Evolutionary conservation across 2,329 filamentous ascomycete species (phyloP).

Genomic region (Alternaria conjuncta): DNA sequence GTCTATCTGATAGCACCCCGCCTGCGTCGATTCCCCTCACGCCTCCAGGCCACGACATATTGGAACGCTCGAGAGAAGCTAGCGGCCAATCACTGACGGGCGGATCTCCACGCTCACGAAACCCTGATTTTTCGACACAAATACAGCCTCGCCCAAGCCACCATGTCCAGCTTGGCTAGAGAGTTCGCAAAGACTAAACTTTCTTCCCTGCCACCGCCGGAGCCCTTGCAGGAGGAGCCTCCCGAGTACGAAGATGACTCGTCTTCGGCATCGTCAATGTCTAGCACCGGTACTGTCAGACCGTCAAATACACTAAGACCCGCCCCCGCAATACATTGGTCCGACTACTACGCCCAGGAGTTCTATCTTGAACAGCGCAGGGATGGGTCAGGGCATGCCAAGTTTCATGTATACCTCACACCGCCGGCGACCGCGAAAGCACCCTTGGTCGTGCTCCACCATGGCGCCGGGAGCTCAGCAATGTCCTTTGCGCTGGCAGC

Average conservation of each 20-base stretch:
- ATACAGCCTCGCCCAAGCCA: conserved; percentile 12
- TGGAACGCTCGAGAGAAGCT: conserved; percentile 7
- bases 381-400: conserved; percentile 55
- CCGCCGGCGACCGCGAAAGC: conserved; percentile 72
- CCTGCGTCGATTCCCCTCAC: conserved; percentile 5
- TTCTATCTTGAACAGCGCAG: conserved; percentile 68
- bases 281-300: conserved; percentile 89
- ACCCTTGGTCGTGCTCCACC: conserved; percentile 90
- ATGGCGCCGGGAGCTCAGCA: conserved; percentile 91
- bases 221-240: conserved; percentile 55
- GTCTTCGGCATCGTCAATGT: conserved; percentile 76
- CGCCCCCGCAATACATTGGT: conserved; percentile 75
- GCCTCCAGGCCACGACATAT: conserved; percentile 8
- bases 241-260: conserved; percentile 58
- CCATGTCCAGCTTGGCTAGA: conserved; percentile 82
- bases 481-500: conserved; percentile 87
- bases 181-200: conserved; percentile 80
- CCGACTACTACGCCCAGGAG: conserved; percentile 88
- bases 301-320: conserved; percentile 74
- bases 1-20: conserved; percentile 12
- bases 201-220: conserved; percentile 64
- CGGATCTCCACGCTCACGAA: conserved; percentile 5
- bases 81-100: conserved; percentile 13
- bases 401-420: conserved; percentile 86
- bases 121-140: conserved; percentile 6